A percentile compares a stretch with the other conserved stretches of the same genome.
phyloP scores from a whole-genome alignment of 805 yeast genomes.

The Metahyphopichia silvanorum region DNA sequence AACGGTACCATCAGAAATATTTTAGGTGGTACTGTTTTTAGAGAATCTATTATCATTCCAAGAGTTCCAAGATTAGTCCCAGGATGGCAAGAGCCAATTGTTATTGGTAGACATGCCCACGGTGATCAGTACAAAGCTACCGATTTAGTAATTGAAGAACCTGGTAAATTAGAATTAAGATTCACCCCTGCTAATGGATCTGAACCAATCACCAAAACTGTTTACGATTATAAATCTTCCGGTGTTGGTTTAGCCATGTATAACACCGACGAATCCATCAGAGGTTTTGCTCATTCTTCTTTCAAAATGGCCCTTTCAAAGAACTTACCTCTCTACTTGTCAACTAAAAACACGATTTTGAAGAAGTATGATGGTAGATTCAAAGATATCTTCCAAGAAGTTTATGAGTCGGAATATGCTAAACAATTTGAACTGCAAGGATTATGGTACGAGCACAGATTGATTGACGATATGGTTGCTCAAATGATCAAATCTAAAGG shows the following conservation, averaged over 20 bases:
- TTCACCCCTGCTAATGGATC: slow-evolving; percentile 63
- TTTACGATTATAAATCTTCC: slow-evolving; percentile 59
- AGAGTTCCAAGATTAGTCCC: slow-evolving; percentile 76
- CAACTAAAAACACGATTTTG: slow-evolving; percentile 79
- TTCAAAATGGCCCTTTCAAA: slow-evolving; percentile 69
- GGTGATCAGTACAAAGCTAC: slow-evolving; percentile 86
- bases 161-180: slow-evolving; percentile 64
- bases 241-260: slow-evolving; percentile 85
- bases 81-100: slow-evolving; percentile 78
- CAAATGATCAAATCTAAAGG: slow-evolving; percentile 85
- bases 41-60: slow-evolving; percentile 80
- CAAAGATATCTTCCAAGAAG: slow-evolving; percentile 72
- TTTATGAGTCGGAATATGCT: slow-evolving; percentile 59
- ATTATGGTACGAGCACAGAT: slow-evolving; percentile 74
- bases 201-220: slow-evolving; percentile 44
- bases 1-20: slow-evolving; percentile 83
- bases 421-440: slow-evolving; percentile 55
- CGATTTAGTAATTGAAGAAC: slow-evolving; percentile 62
- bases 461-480: slow-evolving; percentile 86
- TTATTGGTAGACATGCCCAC: slow-evolving; percentile 83
- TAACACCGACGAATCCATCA: slow-evolving; percentile 75
- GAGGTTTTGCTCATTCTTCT: slow-evolving; percentile 76
- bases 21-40: slow-evolving; percentile 77
- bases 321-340: slow-evolving; percentile 60
- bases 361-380: slow-evolving; percentile 81